Base-by-base conservation (phyloP, 331 rosid genomes). In the Pyracantha coccinea region DNA sequence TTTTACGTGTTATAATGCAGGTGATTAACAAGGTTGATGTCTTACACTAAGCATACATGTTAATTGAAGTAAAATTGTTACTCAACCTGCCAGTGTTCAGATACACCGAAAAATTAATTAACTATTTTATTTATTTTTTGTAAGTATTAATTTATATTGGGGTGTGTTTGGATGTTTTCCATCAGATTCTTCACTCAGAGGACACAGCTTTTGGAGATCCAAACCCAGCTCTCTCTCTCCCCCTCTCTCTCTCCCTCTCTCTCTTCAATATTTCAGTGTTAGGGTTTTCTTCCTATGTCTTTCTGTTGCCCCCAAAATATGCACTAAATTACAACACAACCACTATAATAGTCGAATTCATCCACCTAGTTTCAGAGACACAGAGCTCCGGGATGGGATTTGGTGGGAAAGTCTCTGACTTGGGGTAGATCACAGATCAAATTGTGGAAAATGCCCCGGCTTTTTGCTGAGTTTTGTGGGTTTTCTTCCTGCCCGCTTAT, bases 141-240 rank as follows among this genome's bases (percentile, higher is more conserved):
- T 20, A 17, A 33, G 16, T n/a, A 17, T 53, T 71, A 17, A 35
- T 68, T 61, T 50, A 32, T 19, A 25, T 68, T 33, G 74, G 57
- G 69, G 59, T 5, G 71, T 61, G 59, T 67, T 74, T 55, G 54
- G 65, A 54, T 59, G 75, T 23, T 20, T 57, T 27, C 53, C 61
- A 38, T 63, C 71, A 72, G 86, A 82, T 85, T 84, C 77, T 78
- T 71, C 60, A 21, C 50, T 69, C 66, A 78, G 73, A 71, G 52
- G 62, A 72, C 81, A 76, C 73, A 63, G 68, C 78, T 66, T 65
- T 72, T 33, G 74, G 75, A 75, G 85, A 79, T 80, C 77, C 84
- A 72, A 58, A 33, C 8, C 76, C 75, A 28, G 29, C 29, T 28
- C 29, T 28, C 29, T 28, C 29, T 2, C 80, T 33, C 68, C 57